These are phyloP conservation scores for Penicillium dipodomyicola DNA, from an alignment of 495 filamentous ascomycete species.

Conservation along the genomic window DNA sequence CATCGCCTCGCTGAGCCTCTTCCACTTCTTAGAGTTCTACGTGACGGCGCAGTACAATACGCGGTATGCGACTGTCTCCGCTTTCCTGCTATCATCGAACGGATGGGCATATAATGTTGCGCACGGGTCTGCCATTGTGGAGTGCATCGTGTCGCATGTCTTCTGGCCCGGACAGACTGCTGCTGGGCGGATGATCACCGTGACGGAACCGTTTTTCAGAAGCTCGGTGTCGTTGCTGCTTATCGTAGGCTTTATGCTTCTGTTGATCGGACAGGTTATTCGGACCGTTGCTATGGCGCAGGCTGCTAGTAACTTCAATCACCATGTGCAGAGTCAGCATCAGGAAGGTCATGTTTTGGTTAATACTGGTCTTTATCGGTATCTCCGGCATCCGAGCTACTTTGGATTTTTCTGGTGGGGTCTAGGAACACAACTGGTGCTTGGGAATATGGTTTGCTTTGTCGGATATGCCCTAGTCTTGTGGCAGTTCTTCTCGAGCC, in stretches of 20 bases:
- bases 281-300: slow-evolving; percentile 81
- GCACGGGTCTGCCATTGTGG: slow-evolving; percentile 67
- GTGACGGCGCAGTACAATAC: slow-evolving; percentile 84
- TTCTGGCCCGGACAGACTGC: slow-evolving; percentile 49
- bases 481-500: slow-evolving; percentile 75
- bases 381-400: slow-evolving; percentile 82
- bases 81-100: slow-evolving; percentile 85
- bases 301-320: slow-evolving; percentile 89
- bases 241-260: slow-evolving; percentile 58
- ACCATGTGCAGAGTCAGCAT: slow-evolving; percentile 68
- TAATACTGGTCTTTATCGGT: slow-evolving; percentile 63
- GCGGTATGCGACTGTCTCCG: slow-evolving; percentile 59
- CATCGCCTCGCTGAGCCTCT: slow-evolving; percentile 66
- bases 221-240: slow-evolving; percentile 26
- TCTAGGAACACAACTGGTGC: slow-evolving; percentile 84
- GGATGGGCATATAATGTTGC: slow-evolving; percentile 82
- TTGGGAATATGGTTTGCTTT: slow-evolving; percentile 81
- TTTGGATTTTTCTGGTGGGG: slow-evolving; percentile 99
- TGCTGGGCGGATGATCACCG: slow-evolving; percentile 28
- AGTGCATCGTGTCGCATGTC: slow-evolving; percentile 60
- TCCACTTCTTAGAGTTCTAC: slow-evolving; percentile 97
- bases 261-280: slow-evolving; percentile 67
- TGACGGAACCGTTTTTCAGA: slow-evolving; percentile 19
- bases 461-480: slow-evolving; percentile 69
- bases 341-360: slow-evolving; percentile 72